A percentile compares a stretch with the other conserved stretches of the same genome.
Evolutionary conservation across 1,284 basidiomycete genomes (phyloP).

Genomic region (Mrakiaceae sp.): DNA sequence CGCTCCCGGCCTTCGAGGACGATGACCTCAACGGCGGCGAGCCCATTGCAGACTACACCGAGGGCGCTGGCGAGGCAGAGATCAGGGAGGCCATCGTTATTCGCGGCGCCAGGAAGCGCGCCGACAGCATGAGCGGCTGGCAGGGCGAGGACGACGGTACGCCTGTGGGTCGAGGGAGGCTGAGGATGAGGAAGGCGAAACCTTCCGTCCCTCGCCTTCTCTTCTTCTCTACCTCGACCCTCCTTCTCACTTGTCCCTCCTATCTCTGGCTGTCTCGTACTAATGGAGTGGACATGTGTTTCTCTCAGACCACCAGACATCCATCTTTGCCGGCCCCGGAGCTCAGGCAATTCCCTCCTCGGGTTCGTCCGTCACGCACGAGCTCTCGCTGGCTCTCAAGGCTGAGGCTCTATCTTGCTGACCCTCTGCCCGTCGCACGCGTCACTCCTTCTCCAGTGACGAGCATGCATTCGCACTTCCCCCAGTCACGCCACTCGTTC

Average conservation of each 20-base stretch:
- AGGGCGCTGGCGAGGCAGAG: slow-evolving; percentile 6
- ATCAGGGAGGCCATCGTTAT: slow-evolving; percentile 16
- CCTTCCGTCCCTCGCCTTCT: background rate
- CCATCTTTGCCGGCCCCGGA: slow-evolving; percentile 18
- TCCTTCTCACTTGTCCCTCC: background rate
- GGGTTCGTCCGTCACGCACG: slow-evolving; percentile 10
- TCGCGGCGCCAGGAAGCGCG: background rate
- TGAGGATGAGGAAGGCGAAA: background rate
- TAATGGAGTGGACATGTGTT: too few species aligned
- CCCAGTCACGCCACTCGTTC: background rate
- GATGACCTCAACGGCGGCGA: background rate
- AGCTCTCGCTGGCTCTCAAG: slow-evolving; percentile 5
- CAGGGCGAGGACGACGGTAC: slow-evolving; percentile 12
- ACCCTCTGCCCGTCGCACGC: background rate
- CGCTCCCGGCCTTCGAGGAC: background rate
- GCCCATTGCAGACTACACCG: slow-evolving; percentile 12
- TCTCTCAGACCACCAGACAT: slow-evolving; percentile 10
- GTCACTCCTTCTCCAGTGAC: too few species aligned
- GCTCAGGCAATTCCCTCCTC: slow-evolving; percentile 14
- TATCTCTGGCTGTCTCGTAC: background rate
- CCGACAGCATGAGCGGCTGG: slow-evolving; percentile 17
- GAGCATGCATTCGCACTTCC: background rate
- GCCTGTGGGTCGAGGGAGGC: background rate
- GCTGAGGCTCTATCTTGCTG: background rate
- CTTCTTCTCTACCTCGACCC: background rate